Conservation (phyloP, 2,329 filamentous ascomycete genomes). For the Neocucurbitaria cava region DNA sequence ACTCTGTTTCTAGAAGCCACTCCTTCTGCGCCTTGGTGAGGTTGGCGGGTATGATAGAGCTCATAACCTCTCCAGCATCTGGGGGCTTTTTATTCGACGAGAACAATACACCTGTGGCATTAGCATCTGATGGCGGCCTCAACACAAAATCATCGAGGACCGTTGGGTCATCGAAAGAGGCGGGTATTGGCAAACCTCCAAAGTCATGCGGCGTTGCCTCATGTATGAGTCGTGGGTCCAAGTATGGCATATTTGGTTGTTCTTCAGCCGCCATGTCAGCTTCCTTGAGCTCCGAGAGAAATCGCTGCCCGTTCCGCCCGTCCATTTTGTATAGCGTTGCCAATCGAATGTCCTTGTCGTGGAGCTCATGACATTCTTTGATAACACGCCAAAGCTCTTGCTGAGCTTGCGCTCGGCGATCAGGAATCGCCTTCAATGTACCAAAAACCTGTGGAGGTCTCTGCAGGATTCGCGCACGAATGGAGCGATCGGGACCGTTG, state of each 20-base stretch:
- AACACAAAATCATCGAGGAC: constrained; percentile 27
- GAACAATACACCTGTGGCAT: constrained; percentile 41
- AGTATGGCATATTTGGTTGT: constrained; percentile 38
- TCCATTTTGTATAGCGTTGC: constrained; percentile 41
- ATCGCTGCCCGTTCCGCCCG: constrained; percentile 20
- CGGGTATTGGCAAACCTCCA: constrained; percentile 22
- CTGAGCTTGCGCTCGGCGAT: constrained; percentile 47
- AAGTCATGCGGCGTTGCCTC: constrained; percentile 32
- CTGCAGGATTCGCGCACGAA: constrained; percentile 56
- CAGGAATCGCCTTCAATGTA: constrained; percentile 43
- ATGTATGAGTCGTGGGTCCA: constrained; percentile 37
- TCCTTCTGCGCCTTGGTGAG: constrained; percentile 71
- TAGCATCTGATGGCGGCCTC: constrained; percentile 7
- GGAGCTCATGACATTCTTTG: constrained; percentile 23
- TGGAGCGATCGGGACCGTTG: constrained; percentile 64
- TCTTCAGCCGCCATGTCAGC: constrained; percentile 12
- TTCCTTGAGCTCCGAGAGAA: constrained; percentile 22
- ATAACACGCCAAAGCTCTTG: constrained; percentile 47
- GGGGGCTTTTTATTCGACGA: constrained; percentile 39
- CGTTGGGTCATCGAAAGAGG: constrained; percentile 30
- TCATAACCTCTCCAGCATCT: constrained; percentile 32
- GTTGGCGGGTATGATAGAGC: constrained; percentile 59
- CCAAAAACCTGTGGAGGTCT: constrained; percentile 57
- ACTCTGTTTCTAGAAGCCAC: constrained; percentile 72
- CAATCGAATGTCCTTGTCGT: constrained; percentile 31